A percentile compares a stretch with the other conserved stretches of the same genome.
phyloP scores from a whole-genome alignment of 164 flowering plant genomes.

The Vitis rotundifolia region DNA sequence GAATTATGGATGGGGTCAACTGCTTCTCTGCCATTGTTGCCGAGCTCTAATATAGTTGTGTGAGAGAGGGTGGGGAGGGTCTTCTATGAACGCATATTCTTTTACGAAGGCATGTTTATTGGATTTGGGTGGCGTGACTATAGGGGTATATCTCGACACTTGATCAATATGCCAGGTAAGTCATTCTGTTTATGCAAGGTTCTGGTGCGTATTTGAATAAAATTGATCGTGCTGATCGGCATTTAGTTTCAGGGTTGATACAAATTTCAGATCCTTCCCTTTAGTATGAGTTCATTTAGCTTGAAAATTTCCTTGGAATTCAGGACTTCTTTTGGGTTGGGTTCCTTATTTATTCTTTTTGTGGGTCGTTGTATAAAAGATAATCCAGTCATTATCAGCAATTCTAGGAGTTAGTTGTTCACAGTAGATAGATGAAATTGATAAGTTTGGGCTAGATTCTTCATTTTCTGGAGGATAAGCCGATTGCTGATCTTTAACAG shows the following conservation, averaged over 20 bases:
- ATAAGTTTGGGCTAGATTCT: background rate
- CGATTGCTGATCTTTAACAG: background rate
- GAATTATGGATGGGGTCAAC: too few species aligned
- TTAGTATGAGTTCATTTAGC: background rate
- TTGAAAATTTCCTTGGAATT: background rate
- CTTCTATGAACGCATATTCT: background rate
- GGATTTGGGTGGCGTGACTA: too few species aligned
- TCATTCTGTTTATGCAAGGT: background rate
- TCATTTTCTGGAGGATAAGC: background rate
- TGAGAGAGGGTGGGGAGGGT: too few species aligned
- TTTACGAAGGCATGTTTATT: background rate
- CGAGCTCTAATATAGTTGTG: too few species aligned
- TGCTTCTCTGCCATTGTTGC: too few species aligned
- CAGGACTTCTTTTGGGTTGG: background rate
- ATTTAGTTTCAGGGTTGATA: too few species aligned
- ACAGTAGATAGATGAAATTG: background rate
- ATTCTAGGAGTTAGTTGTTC: background rate
- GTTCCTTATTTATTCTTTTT: background rate
- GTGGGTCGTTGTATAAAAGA: background rate
- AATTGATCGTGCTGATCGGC: too few species aligned
- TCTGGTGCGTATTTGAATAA: background rate
- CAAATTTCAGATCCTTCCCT: background rate
- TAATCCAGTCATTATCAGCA: background rate
- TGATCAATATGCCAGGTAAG: background rate
- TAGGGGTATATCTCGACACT: background rate